Conservation (phyloP, 2,329 filamentous ascomycete genomes). For the Nigrospora osmanthi region DNA sequence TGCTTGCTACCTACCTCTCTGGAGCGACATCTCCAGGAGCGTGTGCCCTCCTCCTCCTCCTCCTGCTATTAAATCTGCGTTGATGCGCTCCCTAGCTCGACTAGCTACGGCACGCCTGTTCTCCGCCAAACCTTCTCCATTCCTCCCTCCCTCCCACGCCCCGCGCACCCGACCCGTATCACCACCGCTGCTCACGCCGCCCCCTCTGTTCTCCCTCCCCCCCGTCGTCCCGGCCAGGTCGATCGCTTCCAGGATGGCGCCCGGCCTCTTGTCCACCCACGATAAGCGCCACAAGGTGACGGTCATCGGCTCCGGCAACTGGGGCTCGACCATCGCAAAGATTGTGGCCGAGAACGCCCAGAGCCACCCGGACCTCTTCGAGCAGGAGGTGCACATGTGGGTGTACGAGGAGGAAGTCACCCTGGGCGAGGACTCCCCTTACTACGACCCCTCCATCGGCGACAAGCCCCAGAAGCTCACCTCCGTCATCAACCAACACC, state of each 20-base stretch:
- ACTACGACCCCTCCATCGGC: conserved; percentile 59
- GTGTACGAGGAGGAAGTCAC: conserved; percentile 90
- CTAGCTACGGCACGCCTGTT: no score
- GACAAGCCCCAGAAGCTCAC: conserved; percentile 80
- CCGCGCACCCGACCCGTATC: no score
- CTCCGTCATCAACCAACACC: conserved; percentile 77
- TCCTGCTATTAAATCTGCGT: no score
- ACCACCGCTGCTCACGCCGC: no score
- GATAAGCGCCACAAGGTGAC: conserved; percentile 84
- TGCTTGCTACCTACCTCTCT: no score
- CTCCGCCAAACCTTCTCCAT: no score
- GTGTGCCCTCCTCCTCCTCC: no score
- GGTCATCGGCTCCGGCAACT: conserved; percentile 93
- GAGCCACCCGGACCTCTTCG: conserved; percentile 71
- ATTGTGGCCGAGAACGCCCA: conserved; percentile 90
- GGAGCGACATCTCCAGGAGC: no score
- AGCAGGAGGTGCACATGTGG: conserved; percentile 95
- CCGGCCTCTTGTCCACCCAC: conserved; percentile 33
- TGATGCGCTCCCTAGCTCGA: no score
- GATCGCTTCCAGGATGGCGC: conserved; percentile 16
- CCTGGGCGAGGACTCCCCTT: conserved; percentile 61
- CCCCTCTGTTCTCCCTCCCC: no score
- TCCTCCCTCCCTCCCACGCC: no score
- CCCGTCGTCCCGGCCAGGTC: neutral
- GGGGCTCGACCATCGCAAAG: conserved; percentile 96